These are phyloP conservation scores for Leccinum olivaceopallidum DNA, from an alignment of 768 basidiomycete species.

Conservation along the genomic window DNA sequence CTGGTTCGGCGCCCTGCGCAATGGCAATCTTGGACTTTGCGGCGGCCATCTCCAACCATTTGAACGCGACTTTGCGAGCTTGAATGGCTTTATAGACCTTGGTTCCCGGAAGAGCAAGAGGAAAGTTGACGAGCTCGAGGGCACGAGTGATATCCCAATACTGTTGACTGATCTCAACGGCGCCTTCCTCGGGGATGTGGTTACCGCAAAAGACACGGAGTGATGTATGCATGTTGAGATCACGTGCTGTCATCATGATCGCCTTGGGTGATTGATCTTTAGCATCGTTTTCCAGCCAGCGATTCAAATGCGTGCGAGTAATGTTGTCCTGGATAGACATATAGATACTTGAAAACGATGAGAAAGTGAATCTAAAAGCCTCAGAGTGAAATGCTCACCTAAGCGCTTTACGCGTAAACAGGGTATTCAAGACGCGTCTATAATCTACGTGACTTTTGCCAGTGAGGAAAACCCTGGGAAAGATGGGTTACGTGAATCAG, in stretches of 20 bases:
- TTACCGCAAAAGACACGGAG: constrained; percentile 93
- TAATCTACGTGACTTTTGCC: constrained; percentile 94
- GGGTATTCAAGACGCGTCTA: constrained; percentile 82
- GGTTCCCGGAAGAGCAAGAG: constrained; percentile 91
- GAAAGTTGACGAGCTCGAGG: constrained; percentile 98
- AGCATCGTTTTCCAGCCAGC: constrained; percentile 67
- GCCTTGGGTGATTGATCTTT: constrained; percentile 49
- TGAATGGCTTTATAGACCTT: constrained; percentile 94
- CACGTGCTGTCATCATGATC: constrained; percentile 90
- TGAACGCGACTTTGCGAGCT: constrained; percentile 82
- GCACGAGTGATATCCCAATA: constrained; percentile 97
- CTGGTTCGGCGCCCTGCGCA: constrained; percentile 74
- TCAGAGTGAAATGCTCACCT: constrained; percentile 48
- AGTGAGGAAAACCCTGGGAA: constrained; percentile 89
- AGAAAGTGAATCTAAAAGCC: background rate
- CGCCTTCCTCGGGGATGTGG: constrained; percentile 81
- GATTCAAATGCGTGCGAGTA: constrained; percentile 69
- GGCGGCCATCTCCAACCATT: constrained; percentile 79
- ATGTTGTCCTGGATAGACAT: constrained; percentile 80
- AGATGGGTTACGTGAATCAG: background rate
- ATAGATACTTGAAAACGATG: constrained; percentile 60
- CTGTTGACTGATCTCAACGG: constrained; percentile 81
- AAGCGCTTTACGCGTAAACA: constrained; percentile 95
- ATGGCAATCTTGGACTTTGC: constrained; percentile 78
- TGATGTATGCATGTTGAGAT: constrained; percentile 96